These are phyloP conservation scores for Pseudonitzschia multistriata DNA, from an alignment of 108 stramenopile genomes.

Conservation along the genomic window DNA sequence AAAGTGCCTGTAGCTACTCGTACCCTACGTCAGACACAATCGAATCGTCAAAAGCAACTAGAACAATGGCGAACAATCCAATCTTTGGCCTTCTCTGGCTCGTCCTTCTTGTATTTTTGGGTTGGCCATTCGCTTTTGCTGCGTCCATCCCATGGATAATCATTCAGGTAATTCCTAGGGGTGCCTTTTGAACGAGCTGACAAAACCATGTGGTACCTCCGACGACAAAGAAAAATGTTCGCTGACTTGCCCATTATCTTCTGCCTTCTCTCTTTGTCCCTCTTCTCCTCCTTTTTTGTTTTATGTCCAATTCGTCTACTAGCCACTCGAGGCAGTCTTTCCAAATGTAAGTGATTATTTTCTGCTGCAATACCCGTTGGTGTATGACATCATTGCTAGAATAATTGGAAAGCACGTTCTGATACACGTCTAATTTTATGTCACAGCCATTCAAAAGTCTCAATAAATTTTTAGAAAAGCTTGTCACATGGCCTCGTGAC, in stretches of 20 bases:
- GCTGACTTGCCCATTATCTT: not conserved
- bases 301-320: not conserved
- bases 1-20: too few relatives aligned
- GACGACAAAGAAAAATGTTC: too few relatives aligned
- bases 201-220: not conserved
- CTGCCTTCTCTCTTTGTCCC: not conserved
- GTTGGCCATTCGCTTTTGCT: conserved; percentile 76
- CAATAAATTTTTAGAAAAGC: conserved; percentile 47
- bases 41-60: too few relatives aligned
- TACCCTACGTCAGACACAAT: too few relatives aligned
- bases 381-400: not conserved
- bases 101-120: conserved; percentile 62
- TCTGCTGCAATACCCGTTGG: too few relatives aligned
- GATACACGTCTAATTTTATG: not conserved
- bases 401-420: not conserved
- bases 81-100: conserved; percentile 72
- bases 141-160: conserved; percentile 59
- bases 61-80: conserved; percentile 67
- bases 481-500: conserved; percentile 88
- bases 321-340: conserved; percentile 5
- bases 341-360: not conserved
- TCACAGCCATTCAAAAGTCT: conserved; percentile 6
- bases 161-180: conserved; percentile 50
- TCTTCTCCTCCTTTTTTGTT: not conserved
- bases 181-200: not conserved